Base-by-base conservation (phyloP, 768 basidiomycete genomes). In the Obba rivulosa region DNA sequence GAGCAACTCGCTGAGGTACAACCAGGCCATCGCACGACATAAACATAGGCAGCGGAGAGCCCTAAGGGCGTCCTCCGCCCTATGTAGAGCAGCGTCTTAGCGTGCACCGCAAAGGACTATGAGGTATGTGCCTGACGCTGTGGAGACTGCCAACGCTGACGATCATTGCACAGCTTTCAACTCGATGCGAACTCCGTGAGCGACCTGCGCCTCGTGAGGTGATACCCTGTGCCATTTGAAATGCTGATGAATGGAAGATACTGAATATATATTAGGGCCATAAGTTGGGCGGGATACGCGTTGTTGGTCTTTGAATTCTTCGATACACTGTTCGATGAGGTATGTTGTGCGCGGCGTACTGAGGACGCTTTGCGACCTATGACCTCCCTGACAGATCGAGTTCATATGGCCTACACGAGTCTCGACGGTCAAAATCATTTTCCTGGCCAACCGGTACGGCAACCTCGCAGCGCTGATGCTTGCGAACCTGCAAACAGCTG, bases 391-490 rank as follows among this genome's bases (percentile, higher is more conserved):
- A 3, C 23, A 55, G 53, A 43, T 55, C 21, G 21, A 46, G 18
- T 52, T 50, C 31, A 55, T 55, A 14, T 55, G 54, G 54, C 50
- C 50, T 1, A 46, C 54, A 3, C 54, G 50, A 23, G 45, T 46
- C 48, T 55, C 54, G 14, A 39, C 35, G 1, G 54, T 52, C 43
- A 55, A 55, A 38, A 8, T 46, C n/a, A 43, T 55, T 21, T 55
- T 51, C 50, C n/a, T 55, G 22, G 5, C 37, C 40, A 55, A 49
- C 34, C 46, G 54, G 40, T 55, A 55, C 41, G 54, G 50, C 23
- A 55, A 47, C 39, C 18, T 55, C 16, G 31, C 35, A 16, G 37
- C 35, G 20, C 14, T 55, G 8, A 41, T 22, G 21, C 20, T 49
- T 4, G 41, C 47, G 20, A 42, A 38, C 18, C 21, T 41, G 41